Evolutionary conservation across 2,329 filamentous ascomycete species (phyloP).

Genomic region (Fusarium miscanthi): DNA sequence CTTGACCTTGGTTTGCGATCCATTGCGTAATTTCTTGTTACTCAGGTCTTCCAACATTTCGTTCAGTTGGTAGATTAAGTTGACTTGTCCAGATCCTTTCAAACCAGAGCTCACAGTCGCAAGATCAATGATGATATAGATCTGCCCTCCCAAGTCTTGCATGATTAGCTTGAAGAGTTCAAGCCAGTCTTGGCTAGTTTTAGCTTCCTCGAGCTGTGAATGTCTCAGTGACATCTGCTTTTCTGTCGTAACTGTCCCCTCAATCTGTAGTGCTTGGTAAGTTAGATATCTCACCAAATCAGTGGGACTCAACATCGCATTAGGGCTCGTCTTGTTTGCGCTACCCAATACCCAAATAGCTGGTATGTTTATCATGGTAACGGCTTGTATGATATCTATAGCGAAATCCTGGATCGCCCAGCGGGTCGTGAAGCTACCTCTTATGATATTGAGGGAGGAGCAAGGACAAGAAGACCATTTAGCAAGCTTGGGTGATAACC

Average conservation of each 20-base stretch:
- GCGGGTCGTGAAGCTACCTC: background rate
- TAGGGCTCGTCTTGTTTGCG: background rate
- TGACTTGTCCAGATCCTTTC: background rate
- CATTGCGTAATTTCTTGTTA: accelerated
- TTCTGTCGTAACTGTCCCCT: background rate
- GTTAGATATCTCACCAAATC: slow-evolving; percentile 12
- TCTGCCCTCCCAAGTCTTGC: background rate
- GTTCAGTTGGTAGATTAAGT: background rate
- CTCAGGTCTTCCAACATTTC: background rate
- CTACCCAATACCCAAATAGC: slow-evolving; percentile 4
- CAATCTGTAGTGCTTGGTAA: slow-evolving; percentile 2
- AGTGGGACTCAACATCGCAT: background rate
- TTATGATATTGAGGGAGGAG: background rate
- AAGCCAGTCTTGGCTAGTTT: background rate
- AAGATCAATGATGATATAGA: slow-evolving; percentile 16
- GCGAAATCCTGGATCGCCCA: slow-evolving; percentile 7
- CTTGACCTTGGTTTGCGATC: background rate
- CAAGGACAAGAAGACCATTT: background rate
- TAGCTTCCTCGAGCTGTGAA: background rate
- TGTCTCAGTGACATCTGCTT: background rate
- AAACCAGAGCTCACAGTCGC: background rate
- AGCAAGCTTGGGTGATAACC: background rate
- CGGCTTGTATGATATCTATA: background rate
- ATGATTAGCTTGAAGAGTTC: background rate
- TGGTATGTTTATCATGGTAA: accelerated